phyloP scores from a whole-genome alignment of 148 eudicot genomes.

The Vaccinium vitisidaea region DNA sequence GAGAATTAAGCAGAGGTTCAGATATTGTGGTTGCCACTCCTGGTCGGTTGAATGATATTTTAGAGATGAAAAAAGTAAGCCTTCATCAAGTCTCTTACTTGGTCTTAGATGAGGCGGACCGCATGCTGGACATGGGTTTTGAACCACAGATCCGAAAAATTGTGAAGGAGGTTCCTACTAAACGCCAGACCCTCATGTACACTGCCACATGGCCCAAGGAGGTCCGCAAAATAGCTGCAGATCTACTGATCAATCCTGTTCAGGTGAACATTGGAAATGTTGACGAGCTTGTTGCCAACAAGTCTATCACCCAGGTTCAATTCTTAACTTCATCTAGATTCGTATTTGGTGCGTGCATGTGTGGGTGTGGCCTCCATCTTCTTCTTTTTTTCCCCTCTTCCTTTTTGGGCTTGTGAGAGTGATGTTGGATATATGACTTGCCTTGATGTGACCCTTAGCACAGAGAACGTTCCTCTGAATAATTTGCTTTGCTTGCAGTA shows the following conservation, averaged over 20 bases:
- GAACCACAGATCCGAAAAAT: conserved; percentile 97
- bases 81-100: conserved; percentile 83
- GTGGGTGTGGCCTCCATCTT: background rate
- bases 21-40: conserved; percentile 99
- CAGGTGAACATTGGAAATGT: conserved; percentile 97
- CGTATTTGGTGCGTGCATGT: background rate
- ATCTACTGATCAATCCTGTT: conserved; percentile 70
- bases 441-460: background rate
- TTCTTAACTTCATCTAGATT: background rate
- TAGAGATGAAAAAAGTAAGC: conserved; percentile 74
- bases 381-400: background rate
- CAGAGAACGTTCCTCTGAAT: background rate
- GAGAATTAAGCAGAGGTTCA: conserved; percentile 67
- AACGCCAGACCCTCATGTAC: conserved; percentile 93
- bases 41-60: conserved; percentile 94
- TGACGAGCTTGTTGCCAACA: conserved; percentile 93
- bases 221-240: conserved; percentile 92
- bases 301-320: conserved; percentile 85
- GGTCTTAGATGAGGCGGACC: conserved; percentile 98
- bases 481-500: conserved; percentile 36
- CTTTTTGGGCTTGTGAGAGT: background rate
- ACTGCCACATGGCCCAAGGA: conserved; percentile 99
- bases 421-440: background rate
- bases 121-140: conserved; percentile 99
- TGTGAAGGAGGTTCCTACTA: conserved; percentile 81